These are phyloP conservation scores for Punctularia strigosozonata DNA, from an alignment of 768 basidiomycete genomes.

Conservation along the genomic window DNA sequence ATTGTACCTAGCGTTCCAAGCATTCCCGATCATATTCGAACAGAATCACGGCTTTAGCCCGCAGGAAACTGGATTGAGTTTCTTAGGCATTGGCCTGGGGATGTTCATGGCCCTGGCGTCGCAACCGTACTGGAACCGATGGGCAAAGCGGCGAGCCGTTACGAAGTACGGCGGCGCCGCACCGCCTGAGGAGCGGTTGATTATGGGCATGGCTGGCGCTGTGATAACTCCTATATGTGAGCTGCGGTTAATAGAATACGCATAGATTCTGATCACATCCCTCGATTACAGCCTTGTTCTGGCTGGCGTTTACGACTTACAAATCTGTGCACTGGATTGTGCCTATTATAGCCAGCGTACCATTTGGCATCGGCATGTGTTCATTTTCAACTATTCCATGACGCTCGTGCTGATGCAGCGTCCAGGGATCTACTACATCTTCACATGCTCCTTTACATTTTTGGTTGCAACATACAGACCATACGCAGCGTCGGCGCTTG, in stretches of 20 bases:
- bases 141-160: slow-evolving; percentile 17
- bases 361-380: slow-evolving; percentile 46
- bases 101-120: slow-evolving; percentile 26
- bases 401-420: no score
- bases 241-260: background rate
- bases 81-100: slow-evolving; percentile 39
- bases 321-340: slow-evolving; percentile 33
- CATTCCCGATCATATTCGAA: slow-evolving; percentile 40
- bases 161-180: slow-evolving; percentile 29
- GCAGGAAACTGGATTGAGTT: slow-evolving; percentile 36
- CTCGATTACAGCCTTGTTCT: slow-evolving; percentile 27
- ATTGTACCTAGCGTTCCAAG: slow-evolving; percentile 43
- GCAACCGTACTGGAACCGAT: slow-evolving; percentile 36
- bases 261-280: slow-evolving; percentile 9
- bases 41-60: slow-evolving; percentile 37
- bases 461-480: slow-evolving; percentile 39
- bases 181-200: slow-evolving; percentile 54
- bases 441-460: slow-evolving; percentile 56
- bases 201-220: slow-evolving; percentile 60
- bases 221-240: slow-evolving; percentile 45
- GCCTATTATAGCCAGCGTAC: slow-evolving; percentile 31
- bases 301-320: slow-evolving; percentile 46
- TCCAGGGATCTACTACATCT: slow-evolving; percentile 52
- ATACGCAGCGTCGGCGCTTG: slow-evolving; percentile 48
- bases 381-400: no score